phyloP scores from a whole-genome alignment of 2,329 filamentous ascomycete genomes.

The Cladosporium halotolerans region DNA sequence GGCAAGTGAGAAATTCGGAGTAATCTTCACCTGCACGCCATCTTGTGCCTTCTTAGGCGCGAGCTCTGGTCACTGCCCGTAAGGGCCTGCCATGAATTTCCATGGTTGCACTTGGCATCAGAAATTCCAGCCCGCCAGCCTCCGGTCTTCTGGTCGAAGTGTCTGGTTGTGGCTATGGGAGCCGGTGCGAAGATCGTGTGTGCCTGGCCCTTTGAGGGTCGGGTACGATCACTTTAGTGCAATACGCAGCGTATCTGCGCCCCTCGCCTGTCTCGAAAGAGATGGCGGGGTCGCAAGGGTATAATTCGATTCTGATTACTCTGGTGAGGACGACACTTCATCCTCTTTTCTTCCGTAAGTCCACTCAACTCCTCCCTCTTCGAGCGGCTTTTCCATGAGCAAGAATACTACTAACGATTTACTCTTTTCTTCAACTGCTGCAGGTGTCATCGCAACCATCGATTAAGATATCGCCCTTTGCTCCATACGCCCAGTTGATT shows the following conservation, averaged over 20 bases:
- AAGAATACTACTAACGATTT: constrained; percentile 38
- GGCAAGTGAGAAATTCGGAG: constrained; percentile 99
- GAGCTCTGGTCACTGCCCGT: constrained; percentile 60
- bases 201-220: constrained; percentile 29
- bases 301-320: constrained; percentile 92
- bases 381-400: background rate
- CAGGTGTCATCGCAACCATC: no score
- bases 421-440: no score
- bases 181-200: constrained; percentile 91
- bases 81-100: constrained; percentile 75
- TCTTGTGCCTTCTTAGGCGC: constrained; percentile 11
- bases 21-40: constrained; percentile 63
- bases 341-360: constrained; percentile 46
- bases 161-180: constrained; percentile 62
- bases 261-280: constrained; percentile 11
- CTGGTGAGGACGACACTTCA: constrained; percentile 73
- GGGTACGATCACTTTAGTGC: constrained; percentile 69
- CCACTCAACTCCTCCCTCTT: constrained; percentile 21
- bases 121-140: constrained; percentile 61
- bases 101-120: constrained; percentile 85
- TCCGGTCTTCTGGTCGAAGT: constrained; percentile 25
- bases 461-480: no score
- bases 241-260: constrained; percentile 75
- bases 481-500: no score
- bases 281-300: constrained; percentile 41